Base-by-base conservation (phyloP, 441 rosid genomes). In the Kokia cookei region DNA sequence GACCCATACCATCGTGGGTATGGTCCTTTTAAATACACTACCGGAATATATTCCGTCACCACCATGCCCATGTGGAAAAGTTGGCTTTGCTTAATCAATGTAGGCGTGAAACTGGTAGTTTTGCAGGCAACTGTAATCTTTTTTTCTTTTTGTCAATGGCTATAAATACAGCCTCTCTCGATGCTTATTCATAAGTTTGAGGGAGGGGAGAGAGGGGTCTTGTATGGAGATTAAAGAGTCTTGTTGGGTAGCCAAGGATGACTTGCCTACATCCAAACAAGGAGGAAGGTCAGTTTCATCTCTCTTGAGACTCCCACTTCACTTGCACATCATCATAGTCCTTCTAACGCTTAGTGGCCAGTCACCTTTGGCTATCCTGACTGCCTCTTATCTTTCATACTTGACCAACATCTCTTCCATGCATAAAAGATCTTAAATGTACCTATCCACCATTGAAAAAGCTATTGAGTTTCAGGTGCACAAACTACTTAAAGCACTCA, bases 221-320 rank as follows among this genome's bases (percentile, higher is more conserved):
- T 75, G 87, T 77, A 82, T 84, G 85, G 60, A 79, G 84, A 81
- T 77, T 72, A 76, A 75, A 81, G 83, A 74, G 82, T 55, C 61
- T 42, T 27, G 81, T 79, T 66, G 19, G 84, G 63, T 84, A 86
- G 89, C 89, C 89, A 84, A 81, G 89, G 89, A 86, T 82, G 87
- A 86, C 86, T 84, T 82, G 89, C 89, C 86, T 82, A 66, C 61
- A 26, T 11, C 75, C 82, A 66, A 73, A n/a, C 50, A 19, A 47
- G 13, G 29, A 60, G 42, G 42, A 29, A 29, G 32, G 42, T 29
- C 50, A 45, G 50, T 45, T 45, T 45, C 14, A 45, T 11, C 50
- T 45, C 50, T 45, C 50, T 45, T 45, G 50, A 45, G 50, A 12
- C 50, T 45, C 50, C 15, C 50, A 45, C 50, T 45, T 45, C 50